These are phyloP conservation scores for Neostapfia colusana DNA, from an alignment of 176 grass and related monocot species.

Conservation along the genomic window DNA sequence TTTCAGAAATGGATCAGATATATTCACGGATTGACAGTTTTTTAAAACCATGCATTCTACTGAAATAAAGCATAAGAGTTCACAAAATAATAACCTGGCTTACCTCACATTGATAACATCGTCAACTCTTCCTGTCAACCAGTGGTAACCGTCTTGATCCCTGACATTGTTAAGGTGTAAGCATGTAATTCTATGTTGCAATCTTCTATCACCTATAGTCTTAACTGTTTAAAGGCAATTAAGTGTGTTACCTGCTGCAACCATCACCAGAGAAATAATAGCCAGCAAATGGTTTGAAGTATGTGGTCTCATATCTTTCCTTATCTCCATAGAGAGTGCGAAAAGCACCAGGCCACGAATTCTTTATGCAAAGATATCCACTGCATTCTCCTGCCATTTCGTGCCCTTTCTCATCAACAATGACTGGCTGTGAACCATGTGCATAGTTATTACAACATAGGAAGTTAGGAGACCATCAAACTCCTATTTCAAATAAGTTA, in stretches of 20 bases:
- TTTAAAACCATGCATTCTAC: background rate
- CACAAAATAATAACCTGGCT: background rate
- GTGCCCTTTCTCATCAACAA: conserved; percentile 91
- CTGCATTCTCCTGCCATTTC: conserved; percentile 92
- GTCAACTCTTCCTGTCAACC: conserved; percentile 96
- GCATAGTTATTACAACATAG: conserved; percentile 6
- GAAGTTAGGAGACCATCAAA: background rate
- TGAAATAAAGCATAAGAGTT: background rate
- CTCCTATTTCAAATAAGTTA: background rate
- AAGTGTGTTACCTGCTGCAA: conserved; percentile 68
- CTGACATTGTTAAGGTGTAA: conserved; percentile 43
- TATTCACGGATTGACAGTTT: conserved; percentile 14
- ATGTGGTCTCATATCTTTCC: conserved; percentile 98
- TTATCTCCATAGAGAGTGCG: conserved; percentile 87
- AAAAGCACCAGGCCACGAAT: conserved; percentile 96
- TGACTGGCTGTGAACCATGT: conserved; percentile 58
- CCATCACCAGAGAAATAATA: conserved; percentile 99
- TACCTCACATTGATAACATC: conserved; percentile 99
- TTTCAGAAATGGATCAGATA: conserved; percentile 15
- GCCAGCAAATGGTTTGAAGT: conserved; percentile 94
- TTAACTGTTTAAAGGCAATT: background rate
- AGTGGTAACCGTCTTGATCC: conserved; percentile 94
- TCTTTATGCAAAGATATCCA: conserved; percentile 98
- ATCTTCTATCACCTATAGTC: conserved; percentile 2
- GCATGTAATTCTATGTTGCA: conserved; percentile 17